Evolutionary conservation across 2,329 filamentous ascomycete genomes (phyloP), one percentile per base, ranked within the genome.

Genomic region (Tolypocladium endophyticum): DNA sequence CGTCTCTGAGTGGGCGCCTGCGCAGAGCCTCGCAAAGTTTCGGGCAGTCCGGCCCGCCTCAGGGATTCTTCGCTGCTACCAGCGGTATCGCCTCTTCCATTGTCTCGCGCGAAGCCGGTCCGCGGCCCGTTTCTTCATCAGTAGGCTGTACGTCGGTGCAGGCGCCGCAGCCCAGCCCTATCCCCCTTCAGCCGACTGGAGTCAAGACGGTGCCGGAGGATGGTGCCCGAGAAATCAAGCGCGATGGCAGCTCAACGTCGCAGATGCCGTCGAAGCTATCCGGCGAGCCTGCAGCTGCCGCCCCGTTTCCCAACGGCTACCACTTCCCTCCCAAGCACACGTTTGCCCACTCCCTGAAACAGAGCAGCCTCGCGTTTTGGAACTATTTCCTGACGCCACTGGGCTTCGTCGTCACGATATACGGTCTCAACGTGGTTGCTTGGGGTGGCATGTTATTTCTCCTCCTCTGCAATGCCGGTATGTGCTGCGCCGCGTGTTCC

Each of bases 361-460:
- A 85, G 58, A 83, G 81, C 1, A 68, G 86, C 16, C 75, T 79
- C 35, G 80, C 83, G 0, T 90, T 89, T 68, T 87, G 85, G 84
- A 81, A 83, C 58, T 96, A 90, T 76, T 83, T 88, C 66, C 76
- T 82, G 43, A 95, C 90, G 0, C 88, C 88, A 0, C 73, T 89
- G 59, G 90, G 91, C 3, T 91, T 94, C 70, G 76, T 90, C 58
- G 83, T 93, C 47, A 88, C 86, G 2, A 71, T 96, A 7, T 96
- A 95, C 72, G 85, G 87, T 16, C 80, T 94, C 60, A 92, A 93
- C 64, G 82, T 96, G 25, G 84, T 96, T 12, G 92, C 89, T 0
- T 96, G 91, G 91, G 91, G 91, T 57, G 90, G 88, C 60, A 96
- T 96, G 91, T 80, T 96, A 39, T 95, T 96, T 74, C 77, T 96